These are phyloP conservation scores for Pisolithus albus DNA, from an alignment of 768 basidiomycete species.

Conservation along the genomic window DNA sequence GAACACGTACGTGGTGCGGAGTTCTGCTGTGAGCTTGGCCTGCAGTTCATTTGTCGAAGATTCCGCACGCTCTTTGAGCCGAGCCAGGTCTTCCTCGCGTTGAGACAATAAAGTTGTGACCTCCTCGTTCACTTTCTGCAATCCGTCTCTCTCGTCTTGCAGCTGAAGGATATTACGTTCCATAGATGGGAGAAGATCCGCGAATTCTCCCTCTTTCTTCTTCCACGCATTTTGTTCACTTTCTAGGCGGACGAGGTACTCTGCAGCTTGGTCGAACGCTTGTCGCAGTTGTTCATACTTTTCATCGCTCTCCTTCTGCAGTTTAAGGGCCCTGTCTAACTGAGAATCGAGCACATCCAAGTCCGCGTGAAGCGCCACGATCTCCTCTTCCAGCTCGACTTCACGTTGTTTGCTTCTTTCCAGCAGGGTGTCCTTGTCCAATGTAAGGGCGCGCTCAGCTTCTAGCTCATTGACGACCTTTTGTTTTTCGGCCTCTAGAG, in stretches of 20 bases:
- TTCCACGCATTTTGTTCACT: conserved; percentile 64
- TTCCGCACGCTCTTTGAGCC: conserved; percentile 74
- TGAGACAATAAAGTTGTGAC: conserved; percentile 59
- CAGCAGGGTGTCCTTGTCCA: conserved; percentile 80
- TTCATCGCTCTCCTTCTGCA: conserved; percentile 76
- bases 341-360: conserved; percentile 82
- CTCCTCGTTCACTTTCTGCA: conserved; percentile 62
- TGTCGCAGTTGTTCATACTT: conserved; percentile 63
- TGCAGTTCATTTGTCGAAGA: conserved; percentile 58
- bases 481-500: conserved; percentile 76
- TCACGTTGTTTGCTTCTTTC: conserved; percentile 84
- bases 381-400: conserved; percentile 78
- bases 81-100: conserved; percentile 72
- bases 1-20: conserved; percentile 51
- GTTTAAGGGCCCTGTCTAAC: conserved; percentile 67
- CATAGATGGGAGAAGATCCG: conserved; percentile 48
- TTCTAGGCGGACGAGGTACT: conserved; percentile 80
- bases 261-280: conserved; percentile 79
- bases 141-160: conserved; percentile 50
- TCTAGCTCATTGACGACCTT: conserved; percentile 77
- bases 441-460: conserved; percentile 67
- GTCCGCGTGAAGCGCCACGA: conserved; percentile 71
- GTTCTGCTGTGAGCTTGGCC: conserved; percentile 59
- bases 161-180: conserved; percentile 55
- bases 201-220: conserved; percentile 55